phyloP scores from a whole-genome alignment of 140 eudicot species.

The Artemisia princeps region DNA sequence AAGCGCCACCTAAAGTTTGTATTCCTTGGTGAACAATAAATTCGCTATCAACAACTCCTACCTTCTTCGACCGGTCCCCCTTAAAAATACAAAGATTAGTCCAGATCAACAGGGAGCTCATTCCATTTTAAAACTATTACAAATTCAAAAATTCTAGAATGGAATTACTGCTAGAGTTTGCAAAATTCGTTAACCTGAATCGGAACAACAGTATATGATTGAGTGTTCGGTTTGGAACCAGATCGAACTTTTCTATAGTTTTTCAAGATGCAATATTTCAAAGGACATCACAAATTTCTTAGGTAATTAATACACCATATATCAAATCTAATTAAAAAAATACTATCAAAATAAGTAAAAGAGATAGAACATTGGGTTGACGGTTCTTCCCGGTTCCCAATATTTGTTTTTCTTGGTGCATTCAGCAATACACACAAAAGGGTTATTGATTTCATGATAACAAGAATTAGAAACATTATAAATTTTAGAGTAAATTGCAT shows the following conservation, averaged over 20 bases:
- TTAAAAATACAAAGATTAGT: slow-evolving; percentile 17
- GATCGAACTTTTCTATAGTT: background rate
- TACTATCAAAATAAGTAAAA: background rate
- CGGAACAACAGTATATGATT: background rate
- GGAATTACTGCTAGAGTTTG: background rate
- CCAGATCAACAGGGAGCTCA: too few relatives aligned
- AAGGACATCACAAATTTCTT: background rate
- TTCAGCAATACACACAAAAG: background rate
- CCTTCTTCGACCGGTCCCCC: slow-evolving; percentile 68
- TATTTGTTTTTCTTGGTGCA: background rate
- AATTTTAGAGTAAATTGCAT: background rate
- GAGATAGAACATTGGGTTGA: background rate
- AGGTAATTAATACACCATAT: background rate
- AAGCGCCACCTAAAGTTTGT: slow-evolving; percentile 66
- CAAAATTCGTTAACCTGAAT: background rate
- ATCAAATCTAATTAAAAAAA: background rate
- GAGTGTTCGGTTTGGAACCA: background rate
- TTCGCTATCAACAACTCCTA: slow-evolving; percentile 77
- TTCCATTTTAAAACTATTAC: background rate
- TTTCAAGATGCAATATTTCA: background rate
- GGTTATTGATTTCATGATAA: background rate
- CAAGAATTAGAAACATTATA: background rate
- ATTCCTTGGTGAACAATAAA: slow-evolving; percentile 63
- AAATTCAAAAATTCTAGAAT: background rate
- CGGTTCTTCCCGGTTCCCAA: background rate